These are phyloP conservation scores for Fonsecaea nubica DNA, from an alignment of 2,329 filamentous ascomycete species.

Conservation along the genomic window DNA sequence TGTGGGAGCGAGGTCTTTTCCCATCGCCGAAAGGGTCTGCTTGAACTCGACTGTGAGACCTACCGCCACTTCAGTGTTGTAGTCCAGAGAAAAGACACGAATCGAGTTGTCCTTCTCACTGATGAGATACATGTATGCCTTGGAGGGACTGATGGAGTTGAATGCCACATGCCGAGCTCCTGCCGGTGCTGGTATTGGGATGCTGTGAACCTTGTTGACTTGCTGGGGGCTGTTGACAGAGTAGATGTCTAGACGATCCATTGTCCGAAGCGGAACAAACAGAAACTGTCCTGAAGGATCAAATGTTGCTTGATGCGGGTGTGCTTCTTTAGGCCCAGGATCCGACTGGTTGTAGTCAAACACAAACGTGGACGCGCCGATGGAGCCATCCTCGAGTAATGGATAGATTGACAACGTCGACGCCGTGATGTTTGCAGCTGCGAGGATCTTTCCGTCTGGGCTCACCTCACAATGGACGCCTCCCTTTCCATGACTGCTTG, in stretches of 20 bases:
- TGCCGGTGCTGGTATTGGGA: slow-evolving; percentile 11
- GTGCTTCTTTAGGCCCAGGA: slow-evolving; percentile 14
- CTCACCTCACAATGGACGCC: slow-evolving; percentile 24
- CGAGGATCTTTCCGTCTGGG: slow-evolving; percentile 18
- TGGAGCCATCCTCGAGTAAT: slow-evolving; percentile 13
- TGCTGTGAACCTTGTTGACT: slow-evolving; percentile 12
- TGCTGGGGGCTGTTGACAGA: slow-evolving; percentile 6
- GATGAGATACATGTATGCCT: slow-evolving; percentile 26
- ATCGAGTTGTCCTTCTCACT: slow-evolving; percentile 30
- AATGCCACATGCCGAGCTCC: slow-evolving; percentile 24
- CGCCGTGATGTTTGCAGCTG: slow-evolving; percentile 19
- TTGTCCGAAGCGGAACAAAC: slow-evolving; percentile 21
- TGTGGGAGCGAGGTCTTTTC: slow-evolving; percentile 13
- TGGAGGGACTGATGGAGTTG: slow-evolving; percentile 14
- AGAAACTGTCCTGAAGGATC: slow-evolving; percentile 26
- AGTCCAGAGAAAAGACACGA: slow-evolving; percentile 18
- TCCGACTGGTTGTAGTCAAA: slow-evolving; percentile 24
- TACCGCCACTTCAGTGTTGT: neutral
- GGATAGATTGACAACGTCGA: slow-evolving; percentile 25
- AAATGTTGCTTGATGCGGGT: slow-evolving; percentile 26
- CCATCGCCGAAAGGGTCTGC: slow-evolving; percentile 20
- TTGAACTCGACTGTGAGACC: slow-evolving; percentile 14
- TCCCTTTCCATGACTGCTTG: slow-evolving; percentile 27
- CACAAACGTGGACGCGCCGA: slow-evolving; percentile 14
- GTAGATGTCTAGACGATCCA: slow-evolving; percentile 24